Evolutionary conservation across 2,329 filamentous ascomycete species (phyloP).

Genomic region (Coniochaeta sp.): DNA sequence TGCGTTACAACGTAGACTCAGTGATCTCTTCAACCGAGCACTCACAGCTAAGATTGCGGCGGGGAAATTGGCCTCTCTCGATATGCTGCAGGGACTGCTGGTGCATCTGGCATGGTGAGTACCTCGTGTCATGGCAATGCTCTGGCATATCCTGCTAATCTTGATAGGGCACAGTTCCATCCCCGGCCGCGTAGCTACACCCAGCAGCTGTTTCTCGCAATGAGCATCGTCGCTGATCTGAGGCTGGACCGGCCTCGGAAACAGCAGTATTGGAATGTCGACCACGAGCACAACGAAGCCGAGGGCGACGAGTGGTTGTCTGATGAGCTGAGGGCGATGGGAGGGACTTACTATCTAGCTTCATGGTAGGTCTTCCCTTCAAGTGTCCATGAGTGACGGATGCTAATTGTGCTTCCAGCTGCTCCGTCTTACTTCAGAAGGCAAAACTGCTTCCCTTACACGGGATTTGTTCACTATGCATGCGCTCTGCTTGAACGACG

Average conservation of each 20-base stretch:
- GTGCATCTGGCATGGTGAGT: conserved; percentile 23
- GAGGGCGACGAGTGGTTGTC: conserved; percentile 12
- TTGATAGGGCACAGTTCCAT: conserved; percentile 23
- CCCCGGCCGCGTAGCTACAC: conserved; percentile 19
- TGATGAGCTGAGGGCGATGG: conserved; percentile 22
- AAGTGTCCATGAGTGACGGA: not conserved
- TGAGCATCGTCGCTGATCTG: conserved; percentile 23
- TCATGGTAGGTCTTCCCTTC: conserved; percentile 16
- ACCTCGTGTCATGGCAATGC: not conserved
- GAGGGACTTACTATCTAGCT: conserved; percentile 23
- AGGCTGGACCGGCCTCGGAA: conserved; percentile 21
- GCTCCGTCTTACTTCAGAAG: conserved; percentile 23
- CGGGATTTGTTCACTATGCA: conserved; percentile 19
- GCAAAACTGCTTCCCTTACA: conserved; percentile 20
- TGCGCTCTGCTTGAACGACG: conserved; percentile 13
- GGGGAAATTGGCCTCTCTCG: conserved; percentile 18
- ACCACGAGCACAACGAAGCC: conserved; percentile 5
- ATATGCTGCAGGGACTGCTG: conserved; percentile 23
- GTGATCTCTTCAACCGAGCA: conserved; percentile 20
- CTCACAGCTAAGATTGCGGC: conserved; percentile 15
- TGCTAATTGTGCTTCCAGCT: conserved; percentile 8
- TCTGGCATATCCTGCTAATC: not conserved
- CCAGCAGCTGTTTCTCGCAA: conserved; percentile 22
- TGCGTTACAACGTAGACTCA: conserved; percentile 17
- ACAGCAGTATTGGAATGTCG: conserved; percentile 20